A percentile compares a stretch with the other conserved stretches of the same genome.
Evolutionary conservation across 345 rosid genomes (phyloP).

Genomic region (Diplotaxis tenuifolia): DNA sequence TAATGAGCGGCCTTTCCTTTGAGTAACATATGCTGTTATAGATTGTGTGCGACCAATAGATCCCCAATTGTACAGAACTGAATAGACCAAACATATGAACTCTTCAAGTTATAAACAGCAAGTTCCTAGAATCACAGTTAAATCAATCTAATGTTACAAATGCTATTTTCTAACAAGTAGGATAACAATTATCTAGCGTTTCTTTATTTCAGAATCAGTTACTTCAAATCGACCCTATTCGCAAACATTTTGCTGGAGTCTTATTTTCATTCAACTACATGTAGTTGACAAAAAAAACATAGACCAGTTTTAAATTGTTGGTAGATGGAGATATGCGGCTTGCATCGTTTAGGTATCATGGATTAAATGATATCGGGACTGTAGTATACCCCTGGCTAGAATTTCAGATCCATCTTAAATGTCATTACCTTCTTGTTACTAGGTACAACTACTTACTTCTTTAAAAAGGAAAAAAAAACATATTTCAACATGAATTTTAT

Average conservation of each 20-base stretch:
- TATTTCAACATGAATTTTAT: too few species aligned
- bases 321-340: not conserved
- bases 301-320: not conserved
- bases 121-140: not conserved
- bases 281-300: not conserved
- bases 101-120: not conserved
- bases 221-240: not conserved
- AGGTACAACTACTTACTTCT: constrained; percentile 33
- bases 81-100: not conserved
- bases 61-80: not conserved
- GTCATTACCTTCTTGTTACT: constrained; percentile 5
- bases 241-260: not conserved
- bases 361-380: not conserved
- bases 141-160: not conserved
- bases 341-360: not conserved
- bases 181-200: not conserved
- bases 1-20: not conserved
- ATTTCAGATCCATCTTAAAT: not conserved
- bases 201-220: not conserved
- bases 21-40: not conserved
- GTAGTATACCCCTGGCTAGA: not conserved
- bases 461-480: constrained; percentile 3
- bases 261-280: not conserved
- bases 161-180: not conserved
- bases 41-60: not conserved